Evolutionary conservation across 202 grass and related monocot genomes (phyloP), one percentile per base, ranked within the genome.

Genomic region (Saccharum hybrid): DNA sequence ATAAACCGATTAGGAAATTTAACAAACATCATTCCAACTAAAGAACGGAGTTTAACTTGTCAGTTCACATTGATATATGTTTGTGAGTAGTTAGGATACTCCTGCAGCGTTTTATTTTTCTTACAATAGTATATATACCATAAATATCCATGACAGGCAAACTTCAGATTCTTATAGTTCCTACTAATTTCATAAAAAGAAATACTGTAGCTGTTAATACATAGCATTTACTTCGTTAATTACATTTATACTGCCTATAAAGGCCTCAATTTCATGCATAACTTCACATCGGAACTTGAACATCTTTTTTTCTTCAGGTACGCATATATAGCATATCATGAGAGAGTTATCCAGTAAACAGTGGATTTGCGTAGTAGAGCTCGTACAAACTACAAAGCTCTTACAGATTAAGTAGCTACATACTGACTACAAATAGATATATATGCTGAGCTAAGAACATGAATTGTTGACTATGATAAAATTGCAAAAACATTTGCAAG

Each of bases 401-500:
- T 26, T 38, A 67, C 3, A n/a, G 12, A 67, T 18, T 8, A 37
- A 7, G 34, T 10, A 42, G 54, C n/a, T 18, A 61, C 59, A 23
- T 61, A 13, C 10, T 61, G 38, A 68, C 28, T 62, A 52, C 39
- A 69, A 31, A 37, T 40, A 21, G 14, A 81, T 45, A 16, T 40
- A 26, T 28, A 56, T 10, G 56, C 12, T 9, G 16, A 10, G 74
- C 19, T 63, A 75, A 38, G 5, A 60, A 74, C 30, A 78, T 78
- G 67, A 71, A 86, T 76, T 42, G 82, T 77, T 51, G 48, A 79
- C 80, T 73, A 85, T 40, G 4, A 43, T 43, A 12, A 68, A 48
- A 48, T 83, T 74, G 73, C 84, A 80, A 76, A 42, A 72, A 67
- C 65, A 67, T 83, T 74, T 78, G n/a, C 37, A 56, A 14, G 66